These are phyloP conservation scores for Apium graveolens DNA, from an alignment of 129 eudicot genomes.

Conservation along the genomic window DNA sequence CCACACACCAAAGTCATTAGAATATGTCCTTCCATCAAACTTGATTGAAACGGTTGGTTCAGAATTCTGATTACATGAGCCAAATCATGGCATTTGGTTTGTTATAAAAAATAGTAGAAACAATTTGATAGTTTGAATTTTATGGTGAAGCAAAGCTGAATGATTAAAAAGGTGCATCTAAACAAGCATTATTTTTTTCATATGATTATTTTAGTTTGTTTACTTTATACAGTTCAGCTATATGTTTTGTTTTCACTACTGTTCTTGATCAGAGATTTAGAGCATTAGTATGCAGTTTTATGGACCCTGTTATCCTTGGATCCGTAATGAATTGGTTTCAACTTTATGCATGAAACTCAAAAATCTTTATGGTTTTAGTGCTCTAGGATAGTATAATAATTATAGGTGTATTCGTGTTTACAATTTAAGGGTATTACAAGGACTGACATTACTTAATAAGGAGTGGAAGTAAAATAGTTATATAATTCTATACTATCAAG, in stretches of 20 bases:
- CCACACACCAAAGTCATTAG: not conserved
- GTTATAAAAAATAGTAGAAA: not conserved
- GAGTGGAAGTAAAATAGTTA: not conserved
- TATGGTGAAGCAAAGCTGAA: not conserved
- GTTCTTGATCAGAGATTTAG: not conserved
- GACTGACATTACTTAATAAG: not conserved
- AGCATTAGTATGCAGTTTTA: not conserved
- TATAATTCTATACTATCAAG: not conserved
- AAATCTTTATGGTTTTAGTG: not conserved
- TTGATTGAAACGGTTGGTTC: not conserved
- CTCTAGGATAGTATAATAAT: not conserved
- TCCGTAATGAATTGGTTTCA: not conserved
- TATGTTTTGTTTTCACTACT: not conserved
- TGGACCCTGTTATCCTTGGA: not conserved
- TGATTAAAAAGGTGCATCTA: not conserved
- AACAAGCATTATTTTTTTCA: not conserved
- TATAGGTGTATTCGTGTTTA: not conserved
- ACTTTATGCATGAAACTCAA: not conserved
- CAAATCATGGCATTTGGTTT: not conserved
- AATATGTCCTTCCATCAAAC: not conserved
- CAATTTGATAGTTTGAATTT: not conserved
- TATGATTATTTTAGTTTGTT: not conserved
- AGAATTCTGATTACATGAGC: not conserved
- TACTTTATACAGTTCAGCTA: not conserved
- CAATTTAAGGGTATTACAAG: not conserved